A percentile compares a stretch with the other conserved stretches of the same genome.
phyloP scores from a whole-genome alignment of 2,329 filamentous ascomycete species.

The Orbilia ellipsospora region DNA sequence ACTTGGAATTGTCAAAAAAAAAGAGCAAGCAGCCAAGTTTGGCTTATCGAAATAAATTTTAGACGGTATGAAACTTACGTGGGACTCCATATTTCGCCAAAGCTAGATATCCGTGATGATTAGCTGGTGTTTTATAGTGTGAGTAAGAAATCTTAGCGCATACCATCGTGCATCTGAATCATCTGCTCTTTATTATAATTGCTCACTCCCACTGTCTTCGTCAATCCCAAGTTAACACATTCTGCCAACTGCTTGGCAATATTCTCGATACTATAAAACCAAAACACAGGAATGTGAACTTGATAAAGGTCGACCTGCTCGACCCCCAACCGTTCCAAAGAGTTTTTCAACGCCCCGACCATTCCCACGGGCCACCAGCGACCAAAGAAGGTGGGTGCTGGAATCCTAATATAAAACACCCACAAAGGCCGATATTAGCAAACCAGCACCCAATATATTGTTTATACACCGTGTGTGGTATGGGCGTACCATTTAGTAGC shows the following conservation, averaged over 20 bases:
- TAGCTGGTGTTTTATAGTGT: background rate
- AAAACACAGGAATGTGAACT: conserved; percentile 65
- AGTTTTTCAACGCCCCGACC: conserved; percentile 62
- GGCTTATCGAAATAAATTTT: too few relatives aligned
- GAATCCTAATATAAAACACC: conserved; percentile 61
- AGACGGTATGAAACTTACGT: conserved; percentile 38
- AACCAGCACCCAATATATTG: too few relatives aligned
- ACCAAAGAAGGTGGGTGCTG: conserved; percentile 63
- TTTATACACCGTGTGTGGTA: conserved; percentile 2
- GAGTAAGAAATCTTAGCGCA: background rate
- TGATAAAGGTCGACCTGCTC: conserved; percentile 59
- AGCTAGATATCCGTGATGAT: conserved; percentile 53
- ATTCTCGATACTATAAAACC: conserved; percentile 61
- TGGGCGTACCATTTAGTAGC: conserved; percentile 43
- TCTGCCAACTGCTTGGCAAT: conserved; percentile 64
- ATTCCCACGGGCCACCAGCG: conserved; percentile 62
- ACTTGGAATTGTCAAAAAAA: conserved; percentile 54
- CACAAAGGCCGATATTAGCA: too few relatives aligned
- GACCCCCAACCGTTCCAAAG: conserved; percentile 62
- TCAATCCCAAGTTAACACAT: conserved; percentile 64
- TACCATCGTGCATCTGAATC: conserved; percentile 63
- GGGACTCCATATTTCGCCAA: conserved; percentile 62
- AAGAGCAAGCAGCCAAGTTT: too few relatives aligned
- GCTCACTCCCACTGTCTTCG: conserved; percentile 64
- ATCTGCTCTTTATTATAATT: conserved; percentile 64